Evolutionary conservation across 1,284 basidiomycete species (phyloP), one percentile per base, ranked within the genome.

Genomic region (Ceratobasidium sp.): DNA sequence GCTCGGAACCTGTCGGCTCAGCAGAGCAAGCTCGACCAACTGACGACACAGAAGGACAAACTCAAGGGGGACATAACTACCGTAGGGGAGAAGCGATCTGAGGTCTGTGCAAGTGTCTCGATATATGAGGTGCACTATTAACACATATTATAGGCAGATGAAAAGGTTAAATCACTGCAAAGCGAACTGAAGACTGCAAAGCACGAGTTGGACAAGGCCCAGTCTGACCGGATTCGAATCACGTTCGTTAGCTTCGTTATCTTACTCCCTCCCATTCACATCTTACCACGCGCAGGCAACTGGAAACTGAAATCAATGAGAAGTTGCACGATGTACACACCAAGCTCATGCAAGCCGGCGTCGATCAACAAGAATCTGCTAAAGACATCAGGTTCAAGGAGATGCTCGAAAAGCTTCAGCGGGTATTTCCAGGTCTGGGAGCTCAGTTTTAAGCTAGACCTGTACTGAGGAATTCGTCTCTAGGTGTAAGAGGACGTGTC

Each of bases 271-370:
- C 43, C n/a, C 43, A 23, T 23, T 70, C 14, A 59, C 58, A n/a
- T 58, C n/a, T 1, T 1, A 16, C 14, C 13, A 6, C 30, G 28
- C 23, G 38, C 26, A 97, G 94, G 61, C 91, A 94, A 83, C 87
- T 94, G 4, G 94, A 96, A 82, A 87, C 88, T 0, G 94, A 98
- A 78, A 87, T 93, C 54, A 97, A 97, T 79, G 96, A 98, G 81
- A 95, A 96, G 78, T 87, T 99, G 2, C 87, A 91, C 72, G 89
- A 90, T 28, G 87, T 93, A 13, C 92, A 95, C 79, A 88, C 91
- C 75, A 91, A 98, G 79, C 87, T 99, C 2, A 83, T 96, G 23
- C 92, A 95, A 80, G 95, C 95, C 0, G 93, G 93, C 30, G 90
- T 93, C 0, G 95, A 97, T 79, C 90, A 85, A 80, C 88, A 89